These are phyloP conservation scores for Podospora anserina DNA, from an alignment of 495 filamentous ascomycete genomes.

Conservation along the genomic window DNA sequence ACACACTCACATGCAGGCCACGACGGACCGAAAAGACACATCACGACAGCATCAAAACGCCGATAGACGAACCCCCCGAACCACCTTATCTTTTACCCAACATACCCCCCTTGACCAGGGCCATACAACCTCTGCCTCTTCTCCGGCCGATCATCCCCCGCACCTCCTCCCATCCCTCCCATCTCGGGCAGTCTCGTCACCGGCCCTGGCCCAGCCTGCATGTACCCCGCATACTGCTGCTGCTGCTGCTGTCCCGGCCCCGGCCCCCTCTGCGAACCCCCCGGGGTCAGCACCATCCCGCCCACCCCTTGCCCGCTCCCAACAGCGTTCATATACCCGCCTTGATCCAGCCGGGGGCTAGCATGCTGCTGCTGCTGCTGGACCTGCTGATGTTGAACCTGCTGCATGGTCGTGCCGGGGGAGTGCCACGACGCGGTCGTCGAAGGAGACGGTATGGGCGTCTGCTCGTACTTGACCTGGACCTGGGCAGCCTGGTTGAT, in stretches of 20 bases:
- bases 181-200: neutral
- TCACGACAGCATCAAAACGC: neutral
- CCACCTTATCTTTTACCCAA: conserved; percentile 14
- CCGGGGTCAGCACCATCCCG: conserved; percentile 46
- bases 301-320: conserved; percentile 33
- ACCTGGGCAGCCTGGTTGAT: conserved; percentile 24
- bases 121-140: conserved; percentile 42
- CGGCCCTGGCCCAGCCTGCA: conserved; percentile 26
- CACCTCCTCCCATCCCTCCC: conserved; percentile 22
- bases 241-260: conserved; percentile 4
- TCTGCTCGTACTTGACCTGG: conserved; percentile 77
- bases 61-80: neutral
- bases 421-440: conserved; percentile 73
- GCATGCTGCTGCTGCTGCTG: conserved; percentile 43
- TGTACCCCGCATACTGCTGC: conserved; percentile 33
- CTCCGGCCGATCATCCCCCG: conserved; percentile 32
- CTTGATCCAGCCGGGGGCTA: conserved; percentile 52
- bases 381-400: neutral
- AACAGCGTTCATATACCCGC: conserved; percentile 40
- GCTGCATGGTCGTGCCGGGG: conserved; percentile 55
- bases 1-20: neutral
- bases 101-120: conserved; percentile 16
- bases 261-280: conserved; percentile 34
- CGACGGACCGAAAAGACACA: neutral
- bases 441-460: conserved; percentile 72